Evolutionary conservation across 2,329 filamentous ascomycete species (phyloP).

Genomic region (Scedosporium minutisporum): DNA sequence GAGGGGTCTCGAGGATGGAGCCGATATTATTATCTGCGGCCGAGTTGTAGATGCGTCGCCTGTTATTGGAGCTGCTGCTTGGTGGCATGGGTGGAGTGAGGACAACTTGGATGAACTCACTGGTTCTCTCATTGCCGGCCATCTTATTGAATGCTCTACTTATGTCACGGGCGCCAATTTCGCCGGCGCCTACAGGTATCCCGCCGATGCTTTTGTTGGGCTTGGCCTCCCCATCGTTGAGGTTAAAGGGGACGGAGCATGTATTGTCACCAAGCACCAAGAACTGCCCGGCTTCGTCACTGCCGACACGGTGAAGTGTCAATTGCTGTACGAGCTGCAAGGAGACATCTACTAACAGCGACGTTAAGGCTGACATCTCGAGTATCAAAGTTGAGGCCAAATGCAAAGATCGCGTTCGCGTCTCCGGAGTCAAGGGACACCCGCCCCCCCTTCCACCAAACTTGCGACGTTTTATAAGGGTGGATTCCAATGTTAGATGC

Average conservation of each 20-base stretch:
- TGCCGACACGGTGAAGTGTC: constrained; percentile 21
- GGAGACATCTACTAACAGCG: constrained; percentile 34
- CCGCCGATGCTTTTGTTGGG: constrained; percentile 21
- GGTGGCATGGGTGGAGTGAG: constrained; percentile 43
- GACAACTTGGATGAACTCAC: constrained; percentile 39
- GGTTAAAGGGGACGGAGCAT: constrained; percentile 20
- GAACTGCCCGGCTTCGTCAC: constrained; percentile 27
- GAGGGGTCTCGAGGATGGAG: constrained; percentile 29
- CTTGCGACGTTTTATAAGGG: constrained; percentile 33
- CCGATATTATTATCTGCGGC: constrained; percentile 39
- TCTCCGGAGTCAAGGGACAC: constrained; percentile 19
- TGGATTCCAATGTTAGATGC: constrained; percentile 34
- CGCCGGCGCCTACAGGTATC: constrained; percentile 23
- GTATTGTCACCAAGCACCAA: constrained; percentile 25
- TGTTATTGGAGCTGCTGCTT: constrained; percentile 46
- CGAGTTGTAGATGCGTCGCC: constrained; percentile 39
- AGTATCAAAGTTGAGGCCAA: constrained; percentile 34
- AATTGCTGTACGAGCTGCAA: constrained; percentile 36
- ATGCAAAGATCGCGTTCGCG: constrained; percentile 7
- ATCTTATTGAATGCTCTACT: constrained; percentile 43
- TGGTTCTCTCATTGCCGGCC: constrained; percentile 38
- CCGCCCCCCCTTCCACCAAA: constrained; percentile 26
- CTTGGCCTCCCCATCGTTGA: constrained; percentile 29
- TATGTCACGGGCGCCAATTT: constrained; percentile 48
- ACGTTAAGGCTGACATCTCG: constrained; percentile 30